phyloP scores from a whole-genome alignment of 2,329 filamentous ascomycete genomes.

The Phialemoniopsis sp. region DNA sequence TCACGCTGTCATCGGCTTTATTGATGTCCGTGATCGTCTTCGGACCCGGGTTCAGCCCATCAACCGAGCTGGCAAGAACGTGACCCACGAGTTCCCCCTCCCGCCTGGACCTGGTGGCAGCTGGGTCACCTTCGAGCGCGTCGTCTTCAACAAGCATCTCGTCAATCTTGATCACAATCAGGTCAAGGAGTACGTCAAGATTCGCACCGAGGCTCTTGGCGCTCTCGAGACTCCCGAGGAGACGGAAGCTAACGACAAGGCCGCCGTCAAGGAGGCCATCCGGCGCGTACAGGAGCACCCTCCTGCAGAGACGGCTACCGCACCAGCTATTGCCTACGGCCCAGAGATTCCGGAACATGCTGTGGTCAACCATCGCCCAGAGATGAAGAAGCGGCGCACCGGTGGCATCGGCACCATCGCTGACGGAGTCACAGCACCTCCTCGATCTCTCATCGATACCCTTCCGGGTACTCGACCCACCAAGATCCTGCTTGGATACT shows the following conservation, averaged over 20 bases:
- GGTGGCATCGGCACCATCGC: constrained; percentile 16
- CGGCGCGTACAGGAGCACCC: constrained; percentile 38
- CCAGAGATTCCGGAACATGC: constrained; percentile 40
- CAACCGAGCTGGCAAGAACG: constrained; percentile 41
- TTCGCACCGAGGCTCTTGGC: constrained; percentile 33
- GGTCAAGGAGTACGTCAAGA: constrained; percentile 59
- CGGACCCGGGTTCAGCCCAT: constrained; percentile 53
- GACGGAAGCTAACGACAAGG: constrained; percentile 29
- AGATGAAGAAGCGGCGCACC: constrained; percentile 44
- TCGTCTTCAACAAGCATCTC: constrained; percentile 55
- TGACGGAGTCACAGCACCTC: constrained; percentile 7
- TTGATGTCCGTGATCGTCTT: constrained; percentile 56
- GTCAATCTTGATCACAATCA: constrained; percentile 50
- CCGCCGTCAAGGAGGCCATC: constrained; percentile 42
- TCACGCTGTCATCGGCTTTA: constrained; percentile 59
- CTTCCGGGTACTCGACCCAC: constrained; percentile 51
- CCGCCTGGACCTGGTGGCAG: constrained; percentile 57
- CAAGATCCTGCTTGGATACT: constrained; percentile 54
- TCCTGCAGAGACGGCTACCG: constrained; percentile 33
- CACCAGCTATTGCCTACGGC: constrained; percentile 47
- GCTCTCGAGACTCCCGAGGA: constrained; percentile 32
- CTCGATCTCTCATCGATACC: constrained; percentile 26
- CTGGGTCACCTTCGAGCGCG: constrained; percentile 60
- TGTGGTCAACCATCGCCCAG: constrained; percentile 19
- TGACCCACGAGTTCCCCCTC: constrained; percentile 41